These are phyloP conservation scores for Pleomassaria siparia DNA, from an alignment of 2,329 filamentous ascomycete species.

Conservation along the genomic window DNA sequence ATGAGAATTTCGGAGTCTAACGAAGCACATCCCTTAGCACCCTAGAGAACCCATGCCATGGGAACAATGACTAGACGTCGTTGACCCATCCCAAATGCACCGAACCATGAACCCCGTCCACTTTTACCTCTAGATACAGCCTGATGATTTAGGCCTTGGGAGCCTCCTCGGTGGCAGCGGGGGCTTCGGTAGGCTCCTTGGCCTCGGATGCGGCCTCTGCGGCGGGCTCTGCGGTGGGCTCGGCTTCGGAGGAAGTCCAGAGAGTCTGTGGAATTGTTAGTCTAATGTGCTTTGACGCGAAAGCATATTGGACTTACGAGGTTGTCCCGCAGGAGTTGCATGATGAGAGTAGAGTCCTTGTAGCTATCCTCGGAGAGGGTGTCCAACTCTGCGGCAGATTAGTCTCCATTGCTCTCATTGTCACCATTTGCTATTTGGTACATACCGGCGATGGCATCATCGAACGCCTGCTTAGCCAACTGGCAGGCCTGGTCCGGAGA, in stretches of 20 bases:
- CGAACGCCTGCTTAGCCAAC: constrained; percentile 92
- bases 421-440: constrained; percentile 17
- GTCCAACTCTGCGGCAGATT: constrained; percentile 78
- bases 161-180: constrained; percentile 59
- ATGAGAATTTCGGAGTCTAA: constrained; percentile 43
- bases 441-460: constrained; percentile 88
- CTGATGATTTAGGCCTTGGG: constrained; percentile 56
- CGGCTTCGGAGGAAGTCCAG: constrained; percentile 98
- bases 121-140: constrained; percentile 33
- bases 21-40: constrained; percentile 35
- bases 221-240: constrained; percentile 67
- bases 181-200: constrained; percentile 42
- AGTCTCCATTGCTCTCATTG: constrained; percentile 19
- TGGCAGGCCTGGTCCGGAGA: constrained; percentile 97
- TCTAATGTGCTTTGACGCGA: neutral
- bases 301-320: constrained; percentile 59
- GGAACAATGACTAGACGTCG: constrained; percentile 32
- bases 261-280: constrained; percentile 69
- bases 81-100: constrained; percentile 38
- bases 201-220: constrained; percentile 58
- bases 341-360: constrained; percentile 98
- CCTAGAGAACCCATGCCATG: constrained; percentile 34
- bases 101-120: constrained; percentile 30
- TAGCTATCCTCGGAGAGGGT: constrained; percentile 98
- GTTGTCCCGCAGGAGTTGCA: constrained; percentile 98